These are phyloP conservation scores for Albatrellus ellisii DNA, from an alignment of 768 basidiomycete genomes.

Conservation along the genomic window DNA sequence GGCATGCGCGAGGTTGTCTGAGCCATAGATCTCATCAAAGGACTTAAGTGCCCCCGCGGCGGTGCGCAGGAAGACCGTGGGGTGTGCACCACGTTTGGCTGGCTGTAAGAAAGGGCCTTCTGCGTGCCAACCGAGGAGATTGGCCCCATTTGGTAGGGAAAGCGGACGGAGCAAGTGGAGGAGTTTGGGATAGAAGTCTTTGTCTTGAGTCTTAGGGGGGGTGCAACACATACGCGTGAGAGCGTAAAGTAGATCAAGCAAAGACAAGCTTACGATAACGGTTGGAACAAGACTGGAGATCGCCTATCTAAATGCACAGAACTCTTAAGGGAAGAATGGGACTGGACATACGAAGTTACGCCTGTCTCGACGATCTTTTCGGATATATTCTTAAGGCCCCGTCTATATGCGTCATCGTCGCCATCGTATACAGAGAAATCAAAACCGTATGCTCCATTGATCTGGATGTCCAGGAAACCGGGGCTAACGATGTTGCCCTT, in stretches of 20 bases:
- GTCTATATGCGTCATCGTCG: conserved; percentile 50
- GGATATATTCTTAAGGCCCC: conserved; percentile 58
- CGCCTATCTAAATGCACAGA: not conserved
- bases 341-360: conserved; percentile 66
- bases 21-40: conserved; percentile 66
- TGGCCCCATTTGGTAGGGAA: conserved; percentile 50
- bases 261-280: conserved; percentile 45
- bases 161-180: conserved; percentile 57
- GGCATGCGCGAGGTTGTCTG: conserved; percentile 42
- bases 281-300: conserved; percentile 18
- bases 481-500: conserved; percentile 76
- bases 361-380: conserved; percentile 77
- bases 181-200: conserved; percentile 57
- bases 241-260: no score
- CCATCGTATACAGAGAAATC: conserved; percentile 78
- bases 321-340: conserved; percentile 9
- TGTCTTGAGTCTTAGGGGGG: conserved; percentile 56
- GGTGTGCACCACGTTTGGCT: conserved; percentile 77
- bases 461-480: conserved; percentile 77
- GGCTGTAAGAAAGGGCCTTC: conserved; percentile 84
- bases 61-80: conserved; percentile 45
- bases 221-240: no score
- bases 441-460: conserved; percentile 83
- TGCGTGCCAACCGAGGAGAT: conserved; percentile 78
- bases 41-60: conserved; percentile 52